Conservation (phyloP, 441 rosid genomes). For the Corymbia calophylla region DNA sequence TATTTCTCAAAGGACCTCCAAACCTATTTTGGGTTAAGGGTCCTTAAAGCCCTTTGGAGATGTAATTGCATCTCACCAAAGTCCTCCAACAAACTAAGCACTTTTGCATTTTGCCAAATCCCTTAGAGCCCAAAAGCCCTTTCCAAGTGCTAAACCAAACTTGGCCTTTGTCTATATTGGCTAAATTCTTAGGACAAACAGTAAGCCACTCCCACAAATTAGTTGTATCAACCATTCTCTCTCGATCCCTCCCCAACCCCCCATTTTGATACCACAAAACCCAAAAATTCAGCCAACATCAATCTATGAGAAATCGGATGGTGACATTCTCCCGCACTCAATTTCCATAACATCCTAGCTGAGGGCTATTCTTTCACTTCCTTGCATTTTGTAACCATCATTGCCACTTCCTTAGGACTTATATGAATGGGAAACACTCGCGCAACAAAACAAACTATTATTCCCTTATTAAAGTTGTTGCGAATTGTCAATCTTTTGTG, state of each 20-base stretch:
- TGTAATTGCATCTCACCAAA: too few species aligned
- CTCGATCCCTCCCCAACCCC: too few species aligned
- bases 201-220: background rate
- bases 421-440: background rate
- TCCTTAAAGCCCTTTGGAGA: too few species aligned
- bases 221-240: background rate
- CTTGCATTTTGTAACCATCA: rapidly evolving
- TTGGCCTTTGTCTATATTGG: background rate
- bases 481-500: background rate
- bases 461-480: background rate
- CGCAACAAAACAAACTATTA: background rate
- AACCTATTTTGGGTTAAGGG: too few species aligned
- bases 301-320: background rate
- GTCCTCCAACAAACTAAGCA: too few species aligned
- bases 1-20: too few species aligned
- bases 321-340: background rate
- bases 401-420: background rate
- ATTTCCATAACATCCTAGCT: rapidly evolving
- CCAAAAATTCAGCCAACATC: background rate
- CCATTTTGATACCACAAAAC: background rate
- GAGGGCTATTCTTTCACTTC: background rate
- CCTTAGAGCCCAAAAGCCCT: too few species aligned
- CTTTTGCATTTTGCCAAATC: too few species aligned
- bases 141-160: too few species aligned
- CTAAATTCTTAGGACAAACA: background rate